Evolutionary conservation across 1,139 yeast species (phyloP).

Genomic region (Komagataea norvegica): DNA sequence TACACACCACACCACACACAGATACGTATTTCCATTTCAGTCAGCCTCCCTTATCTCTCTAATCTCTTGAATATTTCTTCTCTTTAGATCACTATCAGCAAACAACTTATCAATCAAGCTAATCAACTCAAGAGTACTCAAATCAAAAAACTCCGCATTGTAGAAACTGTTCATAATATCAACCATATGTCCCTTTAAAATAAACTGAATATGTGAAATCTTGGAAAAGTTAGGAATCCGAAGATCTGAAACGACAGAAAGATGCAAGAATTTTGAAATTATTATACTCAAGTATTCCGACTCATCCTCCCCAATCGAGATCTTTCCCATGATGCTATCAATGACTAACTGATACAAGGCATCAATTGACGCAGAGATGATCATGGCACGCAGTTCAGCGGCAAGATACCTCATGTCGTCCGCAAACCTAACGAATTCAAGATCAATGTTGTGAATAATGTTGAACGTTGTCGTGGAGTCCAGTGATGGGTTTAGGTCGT

Average conservation of each 20-base stretch:
- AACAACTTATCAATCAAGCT: conserved; percentile 58
- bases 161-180: conserved; percentile 69
- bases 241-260: conserved; percentile 4
- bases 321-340: conserved; percentile 17
- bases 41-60: conserved; percentile 36
- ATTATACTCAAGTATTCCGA: conserved; percentile 22
- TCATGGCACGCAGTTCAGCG: conserved; percentile 5
- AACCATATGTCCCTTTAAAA: conserved; percentile 53
- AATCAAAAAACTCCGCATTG: conserved; percentile 69
- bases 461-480: conserved; percentile 13
- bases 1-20: background rate
- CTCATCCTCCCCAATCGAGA: conserved; percentile 26
- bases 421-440: background rate
- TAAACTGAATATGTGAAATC: conserved; percentile 39
- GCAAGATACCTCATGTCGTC: background rate
- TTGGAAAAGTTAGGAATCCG: conserved; percentile 34
- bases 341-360: conserved; percentile 25
- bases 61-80: conserved; percentile 58
- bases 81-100: conserved; percentile 65
- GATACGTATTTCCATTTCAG: background rate
- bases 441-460: conserved; percentile 12
- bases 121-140: conserved; percentile 62
- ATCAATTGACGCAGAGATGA: conserved; percentile 19
- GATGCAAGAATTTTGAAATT: conserved; percentile 15
- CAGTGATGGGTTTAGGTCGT: conserved; percentile 18